Percentiles rank a stretch among this genome's conserved stretches.
phyloP scores from a whole-genome alignment of 345 rosid genomes.

The Aethionema arabicum region DNA sequence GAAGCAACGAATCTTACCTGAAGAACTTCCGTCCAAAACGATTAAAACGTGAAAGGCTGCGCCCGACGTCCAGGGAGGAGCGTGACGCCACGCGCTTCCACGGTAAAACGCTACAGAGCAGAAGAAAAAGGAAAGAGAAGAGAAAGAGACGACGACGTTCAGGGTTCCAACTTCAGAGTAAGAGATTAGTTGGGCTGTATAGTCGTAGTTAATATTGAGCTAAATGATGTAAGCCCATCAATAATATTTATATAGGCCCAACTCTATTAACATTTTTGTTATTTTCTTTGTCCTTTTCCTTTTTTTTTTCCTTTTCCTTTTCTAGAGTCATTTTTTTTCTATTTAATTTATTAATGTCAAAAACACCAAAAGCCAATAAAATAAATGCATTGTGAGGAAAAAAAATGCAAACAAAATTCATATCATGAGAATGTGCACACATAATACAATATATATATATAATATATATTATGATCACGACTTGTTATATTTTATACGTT shows the following conservation, averaged over 20 bases:
- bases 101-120: conserved; percentile 6
- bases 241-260: neutral
- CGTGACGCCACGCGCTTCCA: conserved; percentile 8
- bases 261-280: neutral
- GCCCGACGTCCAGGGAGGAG: neutral
- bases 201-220: neutral
- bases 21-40: conserved; percentile 13
- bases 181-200: conserved; percentile 7
- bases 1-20: conserved; percentile 7
- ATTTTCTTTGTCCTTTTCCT: too few species aligned
- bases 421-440: too few species aligned
- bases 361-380: neutral
- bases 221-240: conserved; percentile 14
- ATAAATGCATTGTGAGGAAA: too few species aligned
- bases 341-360: too few species aligned
- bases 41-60: conserved; percentile 15
- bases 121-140: neutral
- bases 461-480: neutral
- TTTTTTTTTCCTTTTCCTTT: too few species aligned
- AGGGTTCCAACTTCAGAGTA: neutral
- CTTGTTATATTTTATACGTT: too few species aligned
- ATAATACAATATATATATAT: neutral
- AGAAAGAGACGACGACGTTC: conserved; percentile 3
- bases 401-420: neutral
- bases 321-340: too few species aligned